Conservation (phyloP, 2,329 filamentous ascomycete genomes). For the Myriosclerotinia curreyana region DNA sequence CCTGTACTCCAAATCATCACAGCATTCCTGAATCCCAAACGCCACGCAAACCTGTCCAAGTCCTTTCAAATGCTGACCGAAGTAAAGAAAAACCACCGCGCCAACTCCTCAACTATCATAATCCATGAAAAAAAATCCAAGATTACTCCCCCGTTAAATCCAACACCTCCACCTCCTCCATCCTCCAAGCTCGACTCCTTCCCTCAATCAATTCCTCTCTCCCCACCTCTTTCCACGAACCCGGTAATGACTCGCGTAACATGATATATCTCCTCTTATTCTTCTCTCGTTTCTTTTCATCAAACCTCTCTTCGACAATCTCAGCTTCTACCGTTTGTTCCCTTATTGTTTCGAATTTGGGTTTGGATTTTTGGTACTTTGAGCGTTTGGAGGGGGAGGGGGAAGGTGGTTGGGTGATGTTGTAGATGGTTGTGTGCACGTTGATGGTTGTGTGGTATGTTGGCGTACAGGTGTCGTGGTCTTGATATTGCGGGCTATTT, state of each 20-base stretch:
- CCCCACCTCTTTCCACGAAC: conserved; percentile 11
- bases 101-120: not conserved
- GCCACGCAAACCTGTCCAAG: not conserved
- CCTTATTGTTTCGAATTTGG: not conserved
- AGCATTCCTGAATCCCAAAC: not conserved
- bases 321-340: conserved; percentile 10
- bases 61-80: not conserved
- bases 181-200: conserved; percentile 19
- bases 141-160: conserved; percentile 20
- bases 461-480: not conserved
- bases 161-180: conserved; percentile 20
- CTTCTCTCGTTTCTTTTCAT: not conserved
- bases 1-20: not conserved
- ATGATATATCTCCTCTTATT: conserved; percentile 18
- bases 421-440: conserved; percentile 12
- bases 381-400: not conserved
- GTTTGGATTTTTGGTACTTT: not conserved
- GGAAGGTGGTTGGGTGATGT: conserved; percentile 9
- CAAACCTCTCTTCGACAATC: not conserved
- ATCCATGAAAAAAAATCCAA: not conserved
- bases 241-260: conserved; percentile 18
- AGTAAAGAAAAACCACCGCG: not conserved
- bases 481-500: not conserved
- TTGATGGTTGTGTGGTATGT: conserved; percentile 9
- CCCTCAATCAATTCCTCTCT: conserved; percentile 22